Evolutionary conservation across 2,329 filamentous ascomycete species (phyloP), one percentile per base, ranked within the genome.

Genomic region (Ceratocystis colombiana): DNA sequence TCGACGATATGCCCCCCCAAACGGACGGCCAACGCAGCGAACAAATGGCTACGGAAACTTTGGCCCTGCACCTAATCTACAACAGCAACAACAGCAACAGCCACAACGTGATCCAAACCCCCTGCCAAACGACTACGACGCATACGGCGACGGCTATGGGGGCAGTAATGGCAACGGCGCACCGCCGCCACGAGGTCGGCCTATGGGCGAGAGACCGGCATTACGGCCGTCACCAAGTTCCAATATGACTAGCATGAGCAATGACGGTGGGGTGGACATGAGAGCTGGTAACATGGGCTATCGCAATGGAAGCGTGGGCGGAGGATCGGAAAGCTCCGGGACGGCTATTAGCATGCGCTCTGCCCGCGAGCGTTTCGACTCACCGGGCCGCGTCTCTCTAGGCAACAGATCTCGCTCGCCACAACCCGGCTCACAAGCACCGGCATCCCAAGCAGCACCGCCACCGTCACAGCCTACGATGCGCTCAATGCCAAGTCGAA

Each of bases 81-180:
- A 37, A 61, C 48, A 53, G 15, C 61, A 30, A 4, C 44, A 53
- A 61, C 48, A 53, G 15, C 61, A 30, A 4, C 44, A 53, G 5
- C 45, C 37, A 4, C 65, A 63, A 33, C 28, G 37, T 28, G 65
- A 66, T 33, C 62, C 64, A 22, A 55, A 28, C 12, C n/a, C 59
- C 30, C 45, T 61, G 22, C 22, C 41, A 64, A 80, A 80, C 46
- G 80, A 82, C 66, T 82, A 82, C 70, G 80, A 82, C 61, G 75
- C 79, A 8, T 81, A 77, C 69, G 77, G 77, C 68, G 79, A 81
- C 41, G 74, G 75, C 61, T 79, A 80, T 61, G 71, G 73, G 61
- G 75, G 74, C 71, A 78, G 79, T 68, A 64, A 61, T 22, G 46
- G 28, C 37, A 37, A 61, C 20, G 55, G 41, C 10, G 53, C 50